Conservation (phyloP, 169 alveolate genomes). For the Cyclospora cayetanensis region DNA sequence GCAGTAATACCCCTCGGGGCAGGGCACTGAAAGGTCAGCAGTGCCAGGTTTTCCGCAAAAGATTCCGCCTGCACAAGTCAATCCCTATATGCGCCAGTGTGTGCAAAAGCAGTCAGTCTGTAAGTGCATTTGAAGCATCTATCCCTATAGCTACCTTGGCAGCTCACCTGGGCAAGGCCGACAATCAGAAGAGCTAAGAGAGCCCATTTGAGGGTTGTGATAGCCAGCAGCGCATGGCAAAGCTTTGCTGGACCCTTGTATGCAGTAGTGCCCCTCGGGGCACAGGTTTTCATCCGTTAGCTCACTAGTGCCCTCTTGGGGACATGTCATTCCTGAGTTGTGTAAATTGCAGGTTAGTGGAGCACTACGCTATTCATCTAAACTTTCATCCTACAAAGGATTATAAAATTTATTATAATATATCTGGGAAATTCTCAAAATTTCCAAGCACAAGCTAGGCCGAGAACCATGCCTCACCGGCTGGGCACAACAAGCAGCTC, state of each 20-base stretch:
- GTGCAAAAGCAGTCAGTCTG: not conserved
- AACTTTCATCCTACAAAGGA: not conserved
- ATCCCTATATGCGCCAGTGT: not conserved
- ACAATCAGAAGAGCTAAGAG: constrained; percentile 26
- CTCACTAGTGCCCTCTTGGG: constrained; percentile 26
- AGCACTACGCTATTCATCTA: not conserved
- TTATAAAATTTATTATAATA: too few relatives aligned
- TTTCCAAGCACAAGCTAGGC: not conserved
- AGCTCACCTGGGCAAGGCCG: constrained; percentile 50
- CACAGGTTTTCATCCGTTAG: constrained; percentile 6
- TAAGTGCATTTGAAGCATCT: too few relatives aligned
- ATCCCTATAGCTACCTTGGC: too few relatives aligned
- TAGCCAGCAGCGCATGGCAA: constrained; percentile 36
- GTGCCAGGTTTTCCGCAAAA: constrained; percentile 27
- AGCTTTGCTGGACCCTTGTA: constrained; percentile 21
- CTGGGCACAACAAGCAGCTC: constrained; percentile 53
- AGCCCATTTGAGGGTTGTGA: constrained; percentile 51
- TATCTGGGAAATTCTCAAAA: not conserved
- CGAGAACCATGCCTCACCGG: not conserved
- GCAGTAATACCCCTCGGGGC: constrained; percentile 81
- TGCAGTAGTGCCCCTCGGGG: constrained; percentile 38
- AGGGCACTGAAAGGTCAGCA: constrained; percentile 51
- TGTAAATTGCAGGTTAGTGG: not conserved
- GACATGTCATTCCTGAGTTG: constrained; percentile 34
- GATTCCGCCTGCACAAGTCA: constrained; percentile 24